A percentile compares a stretch with the other conserved stretches of the same genome.
Evolutionary conservation across 179 eudicot genomes (phyloP).

Genomic region (Beta corolliflora): DNA sequence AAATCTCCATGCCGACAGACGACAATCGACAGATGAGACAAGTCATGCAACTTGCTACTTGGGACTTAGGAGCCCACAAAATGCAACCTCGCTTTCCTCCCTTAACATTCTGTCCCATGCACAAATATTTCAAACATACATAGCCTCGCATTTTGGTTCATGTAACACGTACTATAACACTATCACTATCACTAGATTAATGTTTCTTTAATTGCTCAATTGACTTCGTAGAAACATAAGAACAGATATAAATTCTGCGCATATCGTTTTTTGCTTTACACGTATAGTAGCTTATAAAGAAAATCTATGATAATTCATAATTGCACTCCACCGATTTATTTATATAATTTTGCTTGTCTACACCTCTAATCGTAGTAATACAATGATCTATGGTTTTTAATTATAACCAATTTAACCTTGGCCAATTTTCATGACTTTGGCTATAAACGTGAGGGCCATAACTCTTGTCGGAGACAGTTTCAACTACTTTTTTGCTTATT

Average conservation of each 20-base stretch:
- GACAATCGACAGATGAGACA: not conserved
- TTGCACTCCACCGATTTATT: no score
- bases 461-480: not conserved
- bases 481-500: not conserved
- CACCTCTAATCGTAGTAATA: no score
- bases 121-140: not conserved
- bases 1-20: not conserved
- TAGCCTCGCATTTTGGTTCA: not conserved
- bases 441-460: not conserved
- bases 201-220: no score
- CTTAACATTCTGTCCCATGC: conserved; percentile 1
- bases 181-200: no score
- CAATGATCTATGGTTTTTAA: no score
- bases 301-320: no score
- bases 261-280: no score
- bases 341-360: no score
- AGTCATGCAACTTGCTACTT: not conserved
- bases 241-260: no score
- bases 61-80: not conserved
- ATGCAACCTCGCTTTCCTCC: not conserved
- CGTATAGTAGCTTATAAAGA: no score
- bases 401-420: not conserved
- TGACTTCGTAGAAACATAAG: no score
- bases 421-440: not conserved
- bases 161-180: not conserved